These are phyloP conservation scores for Lasiosphaeria miniovina DNA, from an alignment of 495 filamentous ascomycete genomes.

Conservation along the genomic window DNA sequence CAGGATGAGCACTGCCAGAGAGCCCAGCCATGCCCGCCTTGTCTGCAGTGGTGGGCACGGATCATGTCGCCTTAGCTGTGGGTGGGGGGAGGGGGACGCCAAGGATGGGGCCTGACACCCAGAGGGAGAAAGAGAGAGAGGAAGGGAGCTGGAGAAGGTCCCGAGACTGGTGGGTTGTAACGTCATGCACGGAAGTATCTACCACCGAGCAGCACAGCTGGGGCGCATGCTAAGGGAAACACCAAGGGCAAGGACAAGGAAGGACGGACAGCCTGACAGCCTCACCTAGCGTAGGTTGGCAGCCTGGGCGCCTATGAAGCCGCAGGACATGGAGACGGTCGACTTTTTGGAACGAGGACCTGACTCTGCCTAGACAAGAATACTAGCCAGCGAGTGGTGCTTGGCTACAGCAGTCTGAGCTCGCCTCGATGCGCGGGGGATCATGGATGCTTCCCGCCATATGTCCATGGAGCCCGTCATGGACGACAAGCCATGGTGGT, in stretches of 20 bases:
- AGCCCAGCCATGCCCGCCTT: neutral
- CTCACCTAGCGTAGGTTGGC: neutral
- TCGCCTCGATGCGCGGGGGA: too few relatives aligned
- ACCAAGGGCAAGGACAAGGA: neutral
- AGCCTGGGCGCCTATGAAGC: too few relatives aligned
- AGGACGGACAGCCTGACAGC: neutral
- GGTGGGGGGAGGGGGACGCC: constrained; percentile 1
- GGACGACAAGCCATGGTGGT: too few relatives aligned
- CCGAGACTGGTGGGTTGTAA: constrained; percentile 18
- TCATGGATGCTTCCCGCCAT: too few relatives aligned
- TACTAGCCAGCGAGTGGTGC: too few relatives aligned
- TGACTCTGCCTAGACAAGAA: too few relatives aligned
- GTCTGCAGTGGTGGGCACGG: too few relatives aligned
- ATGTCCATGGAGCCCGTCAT: too few relatives aligned
- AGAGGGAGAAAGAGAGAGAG: neutral
- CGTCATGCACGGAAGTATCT: constrained; percentile 38
- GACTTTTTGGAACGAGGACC: neutral
- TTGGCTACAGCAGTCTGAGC: too few relatives aligned
- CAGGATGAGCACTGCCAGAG: constrained; percentile 15
- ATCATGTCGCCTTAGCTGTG: too few relatives aligned
- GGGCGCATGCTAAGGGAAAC: constrained; percentile 24
- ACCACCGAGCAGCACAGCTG: constrained; percentile 26
- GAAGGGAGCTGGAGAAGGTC: constrained; percentile 9
- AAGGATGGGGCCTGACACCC: constrained; percentile 9
- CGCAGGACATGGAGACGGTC: neutral